Base-by-base conservation (phyloP, 164 flowering plant genomes). In the Dillenia suffruticosa region DNA sequence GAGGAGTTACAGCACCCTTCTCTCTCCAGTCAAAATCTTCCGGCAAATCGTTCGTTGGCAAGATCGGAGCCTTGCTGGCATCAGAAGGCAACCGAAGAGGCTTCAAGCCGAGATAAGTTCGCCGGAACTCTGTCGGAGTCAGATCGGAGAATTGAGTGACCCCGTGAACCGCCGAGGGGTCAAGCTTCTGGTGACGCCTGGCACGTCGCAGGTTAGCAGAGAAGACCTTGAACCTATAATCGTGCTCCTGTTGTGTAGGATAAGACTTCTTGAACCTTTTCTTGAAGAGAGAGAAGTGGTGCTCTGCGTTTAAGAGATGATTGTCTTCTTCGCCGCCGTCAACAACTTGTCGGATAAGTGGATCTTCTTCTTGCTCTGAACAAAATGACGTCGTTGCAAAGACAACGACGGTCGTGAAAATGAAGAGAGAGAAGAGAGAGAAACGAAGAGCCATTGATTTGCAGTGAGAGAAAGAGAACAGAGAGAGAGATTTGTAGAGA, bases 11-110 rank as follows among this genome's bases (percentile, higher is more conserved):
- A 16, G 98, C 98, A 0, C 98, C 98, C 0, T 74, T 75, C 32
- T 93, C 97, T 14, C 98, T 81, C 98, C 98, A 93, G 63, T 93
- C 98, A 46, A 89, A 89, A 16, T 89, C 91, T 0, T 57, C 32
- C 0, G 98, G 97, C 12, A 93, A 84, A 68, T 83, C 82, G 6
- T 68, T 76, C 9, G 98, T 93, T 1, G 98, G 98, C 1, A 93
- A 82, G 44, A 82, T 81, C 53, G 96, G 98, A 19, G 98, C 96
- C 68, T 78, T 66, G 13, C 82, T 59, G 8, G 94, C 88, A 49
- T 85, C 89, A 6, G 70, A 46, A 0, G 94, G 87, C n/a, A 85
- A 74, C 10, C 71, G 59, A 8, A 81, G 72, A 10, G 65, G 51
- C 44, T 69, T 72, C 56, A 93, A 69, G 2, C 98, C 98, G 12